phyloP scores from a whole-genome alignment of 768 basidiomycete genomes.

The Naganishia friedmannii region DNA sequence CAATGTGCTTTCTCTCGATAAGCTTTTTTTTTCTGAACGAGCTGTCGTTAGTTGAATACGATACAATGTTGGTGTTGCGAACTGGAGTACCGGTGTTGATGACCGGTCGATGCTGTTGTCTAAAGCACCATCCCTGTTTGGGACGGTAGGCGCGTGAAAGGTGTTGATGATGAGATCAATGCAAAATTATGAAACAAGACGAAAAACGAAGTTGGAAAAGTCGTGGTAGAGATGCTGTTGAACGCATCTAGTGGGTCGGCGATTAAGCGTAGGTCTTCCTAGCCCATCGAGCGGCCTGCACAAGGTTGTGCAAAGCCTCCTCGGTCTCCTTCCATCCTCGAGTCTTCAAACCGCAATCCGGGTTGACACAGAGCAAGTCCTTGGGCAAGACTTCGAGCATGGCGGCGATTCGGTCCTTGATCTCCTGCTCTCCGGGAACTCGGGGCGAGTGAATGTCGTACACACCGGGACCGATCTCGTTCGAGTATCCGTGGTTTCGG shows the following conservation, averaged over 20 bases:
- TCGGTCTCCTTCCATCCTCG: conserved; percentile 98
- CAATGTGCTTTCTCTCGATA: conserved; percentile 4
- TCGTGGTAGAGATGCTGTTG: conserved; percentile 24
- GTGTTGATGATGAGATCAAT: conserved; percentile 25
- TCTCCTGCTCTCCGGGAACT: conserved; percentile 88
- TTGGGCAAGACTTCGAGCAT: conserved; percentile 79
- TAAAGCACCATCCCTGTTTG: conserved; percentile 12
- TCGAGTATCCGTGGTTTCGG: conserved; percentile 90
- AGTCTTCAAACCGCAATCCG: conserved; percentile 98
- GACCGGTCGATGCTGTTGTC: conserved; percentile 23
- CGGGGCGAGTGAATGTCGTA: conserved; percentile 99
- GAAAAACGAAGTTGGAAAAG: conserved; percentile 9
- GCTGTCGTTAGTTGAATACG: conserved; percentile 25
- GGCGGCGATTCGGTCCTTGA: conserved; percentile 81
- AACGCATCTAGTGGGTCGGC: conserved; percentile 25
- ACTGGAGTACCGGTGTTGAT: neutral
- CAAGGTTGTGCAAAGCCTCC: conserved; percentile 79
- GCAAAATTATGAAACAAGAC: conserved; percentile 16
- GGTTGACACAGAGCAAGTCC: conserved; percentile 85
- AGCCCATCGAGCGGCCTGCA: conserved; percentile 89
- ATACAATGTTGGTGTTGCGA: conserved; percentile 1
- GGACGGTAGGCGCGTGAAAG: no score
- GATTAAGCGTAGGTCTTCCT: conserved; percentile 73
- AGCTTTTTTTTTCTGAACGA: neutral
- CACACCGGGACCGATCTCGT: conserved; percentile 96